Base-by-base conservation (phyloP, 2,329 filamentous ascomycete genomes). In the Drechslera avenae region DNA sequence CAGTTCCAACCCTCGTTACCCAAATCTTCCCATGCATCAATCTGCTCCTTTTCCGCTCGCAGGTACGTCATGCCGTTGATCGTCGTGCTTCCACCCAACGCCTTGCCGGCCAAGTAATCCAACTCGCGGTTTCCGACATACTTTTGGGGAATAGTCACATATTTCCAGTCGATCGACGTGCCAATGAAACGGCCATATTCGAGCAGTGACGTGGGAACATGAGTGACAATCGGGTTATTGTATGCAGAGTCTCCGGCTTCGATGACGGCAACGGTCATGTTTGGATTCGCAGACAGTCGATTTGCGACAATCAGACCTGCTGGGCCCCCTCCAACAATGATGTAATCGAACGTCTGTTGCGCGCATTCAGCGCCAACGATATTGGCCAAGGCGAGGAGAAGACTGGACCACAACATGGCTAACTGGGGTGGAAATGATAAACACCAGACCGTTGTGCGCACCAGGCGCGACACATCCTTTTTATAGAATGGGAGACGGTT, bases 61-160 rank as follows among this genome's bases (percentile, higher is more conserved):
- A 72, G 46, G 53, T 72, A 73, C 4, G 69, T 72, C 67, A 72
- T 72, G 2, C 71, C 76, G 59, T 79, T 79, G 45, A 79, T 77
- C 8, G 68, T 64, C 13, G 72, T 76, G 3, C 74, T 75, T 5
- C 76, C 78, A 35, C 74, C 75, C 2, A 78, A 56, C 0, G 73
- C 75, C 53, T 75, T 78, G 2, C 75, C 76, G n/a, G 74, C 73
- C 44, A 64, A 65, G 37, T 76, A 64, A 4, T 59, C 60, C 28
- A 75, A 57, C 0, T 44, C 54, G 4, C 28, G 48, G 19, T 66
- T 64, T 7, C 57, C 66, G 2, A 62, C 70, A 62, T 75, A 75
- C 19, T 61, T 69, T 51, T 79, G 76, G 12, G 67, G 64, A 4
- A 60, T 68, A 16, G 71, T 76, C 45, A 66, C 49, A 37, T 76